phyloP scores from a whole-genome alignment of 805 yeast genomes.

The Kluyveromyces lactis region DNA sequence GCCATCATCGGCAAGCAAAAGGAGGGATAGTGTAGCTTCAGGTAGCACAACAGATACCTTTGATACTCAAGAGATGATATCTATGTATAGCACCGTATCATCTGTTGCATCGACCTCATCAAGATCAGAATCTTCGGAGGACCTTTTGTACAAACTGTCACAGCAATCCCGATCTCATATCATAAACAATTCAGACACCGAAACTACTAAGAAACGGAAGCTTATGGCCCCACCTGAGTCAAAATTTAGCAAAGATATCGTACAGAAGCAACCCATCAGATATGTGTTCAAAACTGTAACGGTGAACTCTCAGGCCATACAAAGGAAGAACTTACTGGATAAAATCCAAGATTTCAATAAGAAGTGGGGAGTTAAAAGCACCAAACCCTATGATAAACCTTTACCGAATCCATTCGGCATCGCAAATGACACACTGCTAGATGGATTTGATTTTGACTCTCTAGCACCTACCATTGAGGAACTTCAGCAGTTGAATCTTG shows the following conservation, averaged over 20 bases:
- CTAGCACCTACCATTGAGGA: slow-evolving; percentile 5
- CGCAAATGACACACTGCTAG: slow-evolving; percentile 5
- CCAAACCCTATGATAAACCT: slow-evolving; percentile 18
- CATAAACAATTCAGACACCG: slow-evolving; percentile 1
- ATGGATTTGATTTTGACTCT: slow-evolving; percentile 5
- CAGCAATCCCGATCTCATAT: slow-evolving; percentile 1
- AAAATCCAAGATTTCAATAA: slow-evolving; percentile 16
- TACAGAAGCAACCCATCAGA: neutral
- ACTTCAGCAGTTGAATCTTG: slow-evolving; percentile 1
- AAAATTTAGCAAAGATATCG: slow-evolving; percentile 8
- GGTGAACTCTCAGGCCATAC: neutral
- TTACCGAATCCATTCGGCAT: slow-evolving; percentile 10
- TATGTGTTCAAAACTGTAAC: slow-evolving; percentile 4
- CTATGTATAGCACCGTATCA: slow-evolving; percentile 18
- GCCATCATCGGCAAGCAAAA: neutral
- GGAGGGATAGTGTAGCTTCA: slow-evolving; percentile 1
- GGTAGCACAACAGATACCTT: slow-evolving; percentile 1
- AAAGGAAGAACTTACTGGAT: slow-evolving; percentile 1
- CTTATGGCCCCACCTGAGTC: slow-evolving; percentile 18
- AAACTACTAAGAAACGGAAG: slow-evolving; percentile 11
- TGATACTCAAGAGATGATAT: slow-evolving; percentile 14
- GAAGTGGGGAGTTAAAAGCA: slow-evolving; percentile 18
- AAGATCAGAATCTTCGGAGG: slow-evolving; percentile 12
- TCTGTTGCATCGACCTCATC: slow-evolving; percentile 11
- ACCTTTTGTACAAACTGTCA: slow-evolving; percentile 5